phyloP scores from a whole-genome alignment of 2,329 filamentous ascomycete species.

The Fusarium sublunatum region DNA sequence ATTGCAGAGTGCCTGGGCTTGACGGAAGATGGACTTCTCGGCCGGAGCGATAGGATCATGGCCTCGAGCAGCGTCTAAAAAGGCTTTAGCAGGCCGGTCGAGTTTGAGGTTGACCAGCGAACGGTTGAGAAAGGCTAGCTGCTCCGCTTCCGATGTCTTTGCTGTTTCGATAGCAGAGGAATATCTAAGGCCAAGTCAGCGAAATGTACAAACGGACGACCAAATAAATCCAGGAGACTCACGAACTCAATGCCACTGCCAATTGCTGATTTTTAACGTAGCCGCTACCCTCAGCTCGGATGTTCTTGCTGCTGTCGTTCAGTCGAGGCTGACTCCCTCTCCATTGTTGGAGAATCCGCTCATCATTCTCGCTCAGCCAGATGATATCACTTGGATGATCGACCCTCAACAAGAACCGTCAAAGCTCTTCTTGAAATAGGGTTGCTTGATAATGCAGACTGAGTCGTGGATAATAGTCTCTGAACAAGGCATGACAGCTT shows the following conservation, averaged over 20 bases:
- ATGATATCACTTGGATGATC: conserved; percentile 65
- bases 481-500: conserved; percentile 48
- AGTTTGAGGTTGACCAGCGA: conserved; percentile 51
- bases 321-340: conserved; percentile 7
- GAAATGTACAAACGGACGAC: rapidly evolving
- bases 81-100: conserved; percentile 45
- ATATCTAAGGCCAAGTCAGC: conserved; percentile 9
- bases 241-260: conserved; percentile 50
- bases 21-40: conserved; percentile 59
- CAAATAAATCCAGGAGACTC: conserved; percentile 25
- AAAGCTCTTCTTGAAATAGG: conserved; percentile 58
- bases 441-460: conserved; percentile 63
- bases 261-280: conserved; percentile 44
- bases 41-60: conserved; percentile 30
- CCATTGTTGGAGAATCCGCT: conserved; percentile 56
- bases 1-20: conserved; percentile 58
- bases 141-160: conserved; percentile 46
- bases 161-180: neutral
- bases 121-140: conserved; percentile 52
- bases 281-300: conserved; percentile 51
- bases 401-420: conserved; percentile 58
- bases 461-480: conserved; percentile 51
- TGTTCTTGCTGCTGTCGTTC: conserved; percentile 10
- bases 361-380: conserved; percentile 51
- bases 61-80: conserved; percentile 46